A percentile compares a stretch with the other conserved stretches of the same genome.
These are phyloP conservation scores for Pythium graminicola DNA, from an alignment of 352 stramenopile species.

Conservation along the genomic window DNA sequence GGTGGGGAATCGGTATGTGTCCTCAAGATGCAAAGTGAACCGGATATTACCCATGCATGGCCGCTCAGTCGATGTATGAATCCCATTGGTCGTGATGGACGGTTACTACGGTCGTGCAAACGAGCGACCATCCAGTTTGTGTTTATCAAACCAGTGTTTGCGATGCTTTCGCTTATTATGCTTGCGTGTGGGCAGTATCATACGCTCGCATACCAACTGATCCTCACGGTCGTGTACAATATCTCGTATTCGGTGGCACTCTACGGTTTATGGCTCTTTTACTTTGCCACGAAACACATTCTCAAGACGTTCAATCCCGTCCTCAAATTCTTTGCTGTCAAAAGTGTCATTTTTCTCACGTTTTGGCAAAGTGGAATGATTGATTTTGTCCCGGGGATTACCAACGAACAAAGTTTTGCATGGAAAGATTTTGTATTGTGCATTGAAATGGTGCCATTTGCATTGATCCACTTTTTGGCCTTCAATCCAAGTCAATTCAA, in stretches of 20 bases:
- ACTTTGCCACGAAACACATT: conserved; percentile 83
- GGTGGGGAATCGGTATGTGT: conserved; percentile 86
- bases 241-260: conserved; percentile 85
- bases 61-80: conserved; percentile 68
- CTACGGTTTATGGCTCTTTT: conserved; percentile 89
- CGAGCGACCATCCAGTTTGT: conserved; percentile 90
- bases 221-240: conserved; percentile 88
- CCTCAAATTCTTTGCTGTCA: conserved; percentile 91
- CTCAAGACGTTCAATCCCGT: conserved; percentile 80
- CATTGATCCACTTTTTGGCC: conserved; percentile 62
- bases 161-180: conserved; percentile 79
- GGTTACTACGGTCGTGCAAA: conserved; percentile 84
- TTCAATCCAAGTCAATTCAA: conserved; percentile 84
- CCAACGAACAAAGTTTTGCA: conserved; percentile 73
- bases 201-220: conserved; percentile 69
- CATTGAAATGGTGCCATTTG: conserved; percentile 86
- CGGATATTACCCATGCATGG: conserved; percentile 75
- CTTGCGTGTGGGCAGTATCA: conserved; percentile 71
- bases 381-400: conserved; percentile 80
- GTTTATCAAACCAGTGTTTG: conserved; percentile 87
- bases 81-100: conserved; percentile 71
- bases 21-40: conserved; percentile 81
- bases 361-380: conserved; percentile 89
- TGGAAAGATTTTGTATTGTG: conserved; percentile 91
- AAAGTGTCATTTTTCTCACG: conserved; percentile 90